Percentiles rank a stretch among this genome's conserved stretches.
These are phyloP conservation scores for Debaryomyces fabryi DNA, from an alignment of 1,139 yeast genomes.

Conservation along the genomic window DNA sequence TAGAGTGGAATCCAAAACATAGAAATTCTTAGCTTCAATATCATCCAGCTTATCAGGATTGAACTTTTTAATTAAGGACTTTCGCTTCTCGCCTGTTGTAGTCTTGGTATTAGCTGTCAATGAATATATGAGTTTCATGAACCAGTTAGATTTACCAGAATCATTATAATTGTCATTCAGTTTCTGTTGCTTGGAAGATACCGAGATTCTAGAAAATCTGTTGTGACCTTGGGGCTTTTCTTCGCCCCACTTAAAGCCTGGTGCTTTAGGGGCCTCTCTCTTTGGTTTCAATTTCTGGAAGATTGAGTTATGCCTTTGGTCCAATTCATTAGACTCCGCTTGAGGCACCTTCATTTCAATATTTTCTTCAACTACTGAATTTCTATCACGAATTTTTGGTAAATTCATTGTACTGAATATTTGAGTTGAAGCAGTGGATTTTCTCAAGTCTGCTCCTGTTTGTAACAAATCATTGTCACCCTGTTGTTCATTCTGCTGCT, in stretches of 20 bases:
- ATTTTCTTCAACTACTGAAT: constrained; percentile 1
- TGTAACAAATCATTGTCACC: not conserved
- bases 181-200: constrained; percentile 13
- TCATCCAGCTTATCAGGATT: constrained; percentile 1
- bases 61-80: constrained; percentile 6
- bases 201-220: constrained; percentile 30
- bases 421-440: constrained; percentile 30
- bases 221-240: constrained; percentile 20
- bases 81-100: constrained; percentile 8
- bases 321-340: constrained; percentile 1
- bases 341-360: not conserved
- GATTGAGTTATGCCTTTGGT: constrained; percentile 18
- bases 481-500: not conserved
- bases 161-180: constrained; percentile 12
- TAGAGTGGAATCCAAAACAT: constrained; percentile 38
- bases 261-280: constrained; percentile 50
- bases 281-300: constrained; percentile 43
- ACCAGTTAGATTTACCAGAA: constrained; percentile 35
- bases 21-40: constrained; percentile 24
- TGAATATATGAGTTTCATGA: constrained; percentile 38
- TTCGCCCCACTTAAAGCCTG: constrained; percentile 18
- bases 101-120: constrained; percentile 18
- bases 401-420: constrained; percentile 29
- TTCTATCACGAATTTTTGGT: constrained; percentile 10
- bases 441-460: constrained; percentile 14